Percentiles rank a stretch among this genome's conserved stretches.
These are phyloP conservation scores for Paraglomus occultum DNA, from an alignment of 192 early-diverging fungal species.

Conservation along the genomic window DNA sequence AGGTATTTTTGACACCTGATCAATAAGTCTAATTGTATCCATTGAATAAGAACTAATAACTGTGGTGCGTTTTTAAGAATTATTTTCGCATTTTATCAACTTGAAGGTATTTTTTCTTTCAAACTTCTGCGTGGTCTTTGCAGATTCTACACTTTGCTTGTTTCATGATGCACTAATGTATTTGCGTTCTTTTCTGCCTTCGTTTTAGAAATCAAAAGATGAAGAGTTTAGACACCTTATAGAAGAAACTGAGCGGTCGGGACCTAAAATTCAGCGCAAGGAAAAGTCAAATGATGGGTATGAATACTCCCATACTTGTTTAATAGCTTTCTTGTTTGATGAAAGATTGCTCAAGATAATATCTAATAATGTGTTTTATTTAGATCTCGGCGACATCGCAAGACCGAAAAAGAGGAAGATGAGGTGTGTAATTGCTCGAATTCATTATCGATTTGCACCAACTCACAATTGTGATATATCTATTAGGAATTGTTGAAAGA, in stretches of 20 bases:
- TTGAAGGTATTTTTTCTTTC: conserved; percentile 44
- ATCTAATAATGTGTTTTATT: conserved; percentile 1
- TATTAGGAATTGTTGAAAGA: conserved; percentile 82
- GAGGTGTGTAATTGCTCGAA: background rate
- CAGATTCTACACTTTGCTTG: too few relatives aligned
- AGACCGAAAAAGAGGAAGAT: conserved; percentile 98
- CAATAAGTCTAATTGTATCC: background rate
- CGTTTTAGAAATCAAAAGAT: conserved; percentile 45
- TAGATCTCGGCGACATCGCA: conserved; percentile 79
- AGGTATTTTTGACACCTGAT: conserved; percentile 10
- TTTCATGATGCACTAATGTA: too few relatives aligned
- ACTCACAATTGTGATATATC: background rate
- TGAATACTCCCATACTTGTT: background rate
- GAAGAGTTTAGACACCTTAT: conserved; percentile 51
- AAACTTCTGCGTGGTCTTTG: too few relatives aligned
- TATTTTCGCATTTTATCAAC: conserved; percentile 66
- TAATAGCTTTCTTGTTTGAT: background rate
- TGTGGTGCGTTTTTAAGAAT: conserved; percentile 31
- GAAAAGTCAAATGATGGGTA: too few relatives aligned
- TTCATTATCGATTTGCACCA: too few relatives aligned
- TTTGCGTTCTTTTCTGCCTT: too few relatives aligned
- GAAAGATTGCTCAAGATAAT: background rate
- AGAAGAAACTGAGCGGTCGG: conserved; percentile 42
- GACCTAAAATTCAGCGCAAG: too few relatives aligned
- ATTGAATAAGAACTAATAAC: background rate